phyloP scores from a whole-genome alignment of 345 rosid genomes.

The Rhodamnia rubescens region DNA sequence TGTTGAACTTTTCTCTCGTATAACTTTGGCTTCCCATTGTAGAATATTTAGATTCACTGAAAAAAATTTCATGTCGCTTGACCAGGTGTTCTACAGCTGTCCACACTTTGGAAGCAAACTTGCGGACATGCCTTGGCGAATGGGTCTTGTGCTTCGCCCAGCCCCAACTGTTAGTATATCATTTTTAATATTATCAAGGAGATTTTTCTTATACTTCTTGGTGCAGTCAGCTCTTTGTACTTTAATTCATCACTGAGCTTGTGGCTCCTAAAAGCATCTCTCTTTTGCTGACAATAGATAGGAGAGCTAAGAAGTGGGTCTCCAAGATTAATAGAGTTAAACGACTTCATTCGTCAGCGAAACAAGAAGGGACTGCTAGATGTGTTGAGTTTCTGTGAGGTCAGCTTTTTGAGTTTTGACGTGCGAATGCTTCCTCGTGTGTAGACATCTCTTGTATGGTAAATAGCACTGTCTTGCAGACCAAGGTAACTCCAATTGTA shows the following conservation, averaged over 20 bases:
- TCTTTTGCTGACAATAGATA: conserved; percentile 32
- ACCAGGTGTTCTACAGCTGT: conserved; percentile 90
- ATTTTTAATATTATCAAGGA: not conserved
- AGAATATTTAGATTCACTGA: not conserved
- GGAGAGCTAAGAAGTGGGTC: conserved; percentile 96
- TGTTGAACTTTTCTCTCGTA: not conserved
- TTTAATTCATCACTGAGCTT: not conserved
- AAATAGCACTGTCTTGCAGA: conserved; percentile 32
- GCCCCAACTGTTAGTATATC: conserved; percentile 75
- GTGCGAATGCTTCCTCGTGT: not conserved
- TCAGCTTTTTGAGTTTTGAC: conserved; percentile 8
- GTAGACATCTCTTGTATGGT: not conserved
- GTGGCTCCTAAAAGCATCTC: not conserved
- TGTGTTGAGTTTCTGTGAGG: conserved; percentile 98
- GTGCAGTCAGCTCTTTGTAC: not conserved
- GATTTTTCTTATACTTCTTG: not conserved
- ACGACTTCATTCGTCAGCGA: conserved; percentile 72
- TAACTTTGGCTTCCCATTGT: not conserved
- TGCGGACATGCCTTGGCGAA: conserved; percentile 98
- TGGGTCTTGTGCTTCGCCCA: conserved; percentile 92
- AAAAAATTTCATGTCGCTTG: conserved; percentile 3
- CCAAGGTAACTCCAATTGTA: conserved; percentile 91
- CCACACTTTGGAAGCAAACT: conserved; percentile 98
- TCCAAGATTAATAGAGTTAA: conserved; percentile 69
- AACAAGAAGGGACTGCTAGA: conserved; percentile 69